phyloP scores from a whole-genome alignment of 73 alveolate species.

The Stentor roeselii region DNA sequence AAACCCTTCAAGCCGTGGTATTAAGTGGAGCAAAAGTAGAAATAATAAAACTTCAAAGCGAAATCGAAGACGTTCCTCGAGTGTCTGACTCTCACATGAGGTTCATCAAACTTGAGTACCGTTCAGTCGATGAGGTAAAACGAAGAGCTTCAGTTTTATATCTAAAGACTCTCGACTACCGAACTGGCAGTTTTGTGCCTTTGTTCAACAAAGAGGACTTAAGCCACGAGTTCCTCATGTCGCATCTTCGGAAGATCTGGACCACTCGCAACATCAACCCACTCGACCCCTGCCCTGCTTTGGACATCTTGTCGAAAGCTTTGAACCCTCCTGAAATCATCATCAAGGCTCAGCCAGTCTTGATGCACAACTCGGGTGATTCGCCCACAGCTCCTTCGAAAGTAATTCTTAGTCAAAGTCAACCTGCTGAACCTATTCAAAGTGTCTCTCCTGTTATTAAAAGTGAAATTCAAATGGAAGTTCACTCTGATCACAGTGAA shows the following conservation, averaged over 20 bases:
- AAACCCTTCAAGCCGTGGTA: slow-evolving; percentile 23
- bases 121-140: neutral
- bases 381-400: no score
- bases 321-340: neutral
- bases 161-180: neutral
- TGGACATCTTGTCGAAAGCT: neutral
- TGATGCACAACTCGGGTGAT: no score
- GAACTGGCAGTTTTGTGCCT: neutral
- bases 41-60: neutral
- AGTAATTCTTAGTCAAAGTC: neutral
- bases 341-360: neutral
- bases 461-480: neutral
- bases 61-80: neutral
- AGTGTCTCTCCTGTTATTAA: neutral
- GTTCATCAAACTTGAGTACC: slow-evolving; percentile 9
- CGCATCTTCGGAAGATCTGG: slow-evolving; percentile 6
- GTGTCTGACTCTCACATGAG: neutral
- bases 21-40: slow-evolving; percentile 20
- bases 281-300: slow-evolving; percentile 17
- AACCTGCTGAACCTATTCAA: neutral
- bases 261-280: neutral
- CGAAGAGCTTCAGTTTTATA: neutral
- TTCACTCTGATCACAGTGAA: neutral
- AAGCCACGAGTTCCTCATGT: neutral
- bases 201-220: neutral